Evolutionary conservation across 148 eudicot genomes (phyloP).

Genomic region (Diospyros lotus): DNA sequence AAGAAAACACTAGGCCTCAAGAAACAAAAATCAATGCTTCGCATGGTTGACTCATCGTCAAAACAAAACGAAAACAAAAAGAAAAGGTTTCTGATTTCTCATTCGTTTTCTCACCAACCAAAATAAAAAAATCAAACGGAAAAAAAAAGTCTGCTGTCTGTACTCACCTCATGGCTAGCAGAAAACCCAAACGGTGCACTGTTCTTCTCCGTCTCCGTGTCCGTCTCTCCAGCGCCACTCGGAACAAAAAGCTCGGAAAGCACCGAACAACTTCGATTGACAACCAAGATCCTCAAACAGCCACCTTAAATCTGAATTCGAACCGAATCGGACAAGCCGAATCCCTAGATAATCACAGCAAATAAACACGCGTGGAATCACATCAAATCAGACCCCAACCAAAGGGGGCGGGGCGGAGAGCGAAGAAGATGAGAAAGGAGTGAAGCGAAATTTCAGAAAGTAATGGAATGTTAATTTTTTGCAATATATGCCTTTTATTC

Average conservation of each 20-base stretch:
- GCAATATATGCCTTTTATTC: too few species aligned
- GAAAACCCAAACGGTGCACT: background rate
- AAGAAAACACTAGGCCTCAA: background rate
- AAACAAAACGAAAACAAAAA: background rate
- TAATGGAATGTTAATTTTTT: too few species aligned
- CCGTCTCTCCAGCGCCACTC: background rate
- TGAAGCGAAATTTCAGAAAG: too few species aligned
- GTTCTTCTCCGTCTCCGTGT: background rate
- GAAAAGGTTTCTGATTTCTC: too few species aligned
- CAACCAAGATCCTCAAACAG: slow-evolving; percentile 2
- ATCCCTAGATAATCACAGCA: slow-evolving; percentile 1
- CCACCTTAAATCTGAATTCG: background rate
- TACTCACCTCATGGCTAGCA: background rate
- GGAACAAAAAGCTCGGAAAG: background rate
- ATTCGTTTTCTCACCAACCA: background rate
- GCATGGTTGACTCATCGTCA: background rate
- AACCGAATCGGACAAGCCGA: background rate
- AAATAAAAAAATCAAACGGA: background rate
- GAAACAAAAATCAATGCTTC: background rate
- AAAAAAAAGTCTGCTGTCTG: background rate
- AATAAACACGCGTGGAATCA: background rate
- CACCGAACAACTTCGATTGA: background rate
- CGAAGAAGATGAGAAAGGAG: too few species aligned
- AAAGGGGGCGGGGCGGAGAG: background rate
- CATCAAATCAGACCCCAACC: background rate